Conservation (phyloP, 2,329 filamentous ascomycete species). For the Fusarium coicis region DNA sequence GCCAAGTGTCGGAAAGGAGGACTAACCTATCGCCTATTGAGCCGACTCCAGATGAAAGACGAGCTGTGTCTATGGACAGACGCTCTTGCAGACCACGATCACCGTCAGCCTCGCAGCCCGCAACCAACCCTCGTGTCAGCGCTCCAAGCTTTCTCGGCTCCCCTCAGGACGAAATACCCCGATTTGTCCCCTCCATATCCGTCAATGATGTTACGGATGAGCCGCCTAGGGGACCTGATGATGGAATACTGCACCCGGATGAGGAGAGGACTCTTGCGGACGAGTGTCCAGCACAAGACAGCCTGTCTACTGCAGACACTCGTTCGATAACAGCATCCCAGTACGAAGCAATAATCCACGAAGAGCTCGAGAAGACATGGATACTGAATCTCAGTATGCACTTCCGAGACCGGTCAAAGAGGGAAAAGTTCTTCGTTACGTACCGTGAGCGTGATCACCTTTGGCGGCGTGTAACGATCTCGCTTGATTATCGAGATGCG, state of each 20-base stretch:
- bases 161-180: conserved; percentile 32
- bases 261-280: conserved; percentile 38
- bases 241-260: conserved; percentile 19
- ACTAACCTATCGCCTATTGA: conserved; percentile 76
- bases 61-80: conserved; percentile 75
- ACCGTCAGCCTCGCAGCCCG: conserved; percentile 35
- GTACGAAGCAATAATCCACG: conserved; percentile 74
- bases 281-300: conserved; percentile 44
- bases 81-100: conserved; percentile 52
- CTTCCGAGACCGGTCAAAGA: conserved; percentile 89
- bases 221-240: conserved; percentile 3
- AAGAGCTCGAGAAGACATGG: conserved; percentile 89
- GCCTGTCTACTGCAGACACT: conserved; percentile 52
- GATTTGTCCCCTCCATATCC: conserved; percentile 32
- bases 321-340: conserved; percentile 63
- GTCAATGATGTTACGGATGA: conserved; percentile 24
- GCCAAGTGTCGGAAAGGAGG: conserved; percentile 83
- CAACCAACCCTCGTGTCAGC: conserved; percentile 56
- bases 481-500: conserved; percentile 88
- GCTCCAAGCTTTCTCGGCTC: conserved; percentile 58
- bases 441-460: conserved; percentile 82
- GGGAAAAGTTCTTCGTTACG: conserved; percentile 98
- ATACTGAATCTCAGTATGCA: conserved; percentile 99
- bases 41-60: conserved; percentile 72
- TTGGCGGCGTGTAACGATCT: conserved; percentile 92